These are phyloP conservation scores for Lachancea mirantina DNA, from an alignment of 805 yeast genomes.

Conservation along the genomic window DNA sequence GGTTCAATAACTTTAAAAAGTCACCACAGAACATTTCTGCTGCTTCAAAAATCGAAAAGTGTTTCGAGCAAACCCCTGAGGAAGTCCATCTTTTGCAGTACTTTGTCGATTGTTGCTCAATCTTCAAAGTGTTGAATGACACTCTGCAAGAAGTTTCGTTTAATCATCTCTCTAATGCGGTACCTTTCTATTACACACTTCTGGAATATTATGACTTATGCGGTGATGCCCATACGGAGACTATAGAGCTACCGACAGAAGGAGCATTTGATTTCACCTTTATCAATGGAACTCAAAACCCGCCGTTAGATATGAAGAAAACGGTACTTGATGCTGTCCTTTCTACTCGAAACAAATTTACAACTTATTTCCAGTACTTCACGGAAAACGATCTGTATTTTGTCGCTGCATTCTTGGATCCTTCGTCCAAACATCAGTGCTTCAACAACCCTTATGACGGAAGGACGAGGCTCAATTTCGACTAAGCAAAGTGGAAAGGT, in stretches of 20 bases:
- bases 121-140: constrained; percentile 1
- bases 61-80: not conserved
- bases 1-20: not conserved
- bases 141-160: constrained; percentile 2
- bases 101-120: constrained; percentile 6
- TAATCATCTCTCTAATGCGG: constrained; percentile 2
- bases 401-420: constrained; percentile 9
- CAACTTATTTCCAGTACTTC: constrained; percentile 6
- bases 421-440: constrained; percentile 5
- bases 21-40: not conserved
- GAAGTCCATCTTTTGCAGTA: constrained; percentile 4
- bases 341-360: constrained; percentile 2
- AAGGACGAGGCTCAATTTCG: no score
- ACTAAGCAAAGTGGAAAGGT: no score
- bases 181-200: constrained; percentile 3
- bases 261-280: constrained; percentile 4
- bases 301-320: constrained; percentile 7
- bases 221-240: not conserved
- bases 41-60: constrained; percentile 2
- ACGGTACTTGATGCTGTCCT: constrained; percentile 8
- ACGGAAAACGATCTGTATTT: constrained; percentile 5
- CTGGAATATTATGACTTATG: constrained; percentile 5
- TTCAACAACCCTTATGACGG: constrained; percentile 1
- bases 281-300: constrained; percentile 7
- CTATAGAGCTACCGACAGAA: no score